A percentile compares a stretch with the other conserved stretches of the same genome.
phyloP scores from a whole-genome alignment of 345 rosid species.

The Laguncularia racemosa region DNA sequence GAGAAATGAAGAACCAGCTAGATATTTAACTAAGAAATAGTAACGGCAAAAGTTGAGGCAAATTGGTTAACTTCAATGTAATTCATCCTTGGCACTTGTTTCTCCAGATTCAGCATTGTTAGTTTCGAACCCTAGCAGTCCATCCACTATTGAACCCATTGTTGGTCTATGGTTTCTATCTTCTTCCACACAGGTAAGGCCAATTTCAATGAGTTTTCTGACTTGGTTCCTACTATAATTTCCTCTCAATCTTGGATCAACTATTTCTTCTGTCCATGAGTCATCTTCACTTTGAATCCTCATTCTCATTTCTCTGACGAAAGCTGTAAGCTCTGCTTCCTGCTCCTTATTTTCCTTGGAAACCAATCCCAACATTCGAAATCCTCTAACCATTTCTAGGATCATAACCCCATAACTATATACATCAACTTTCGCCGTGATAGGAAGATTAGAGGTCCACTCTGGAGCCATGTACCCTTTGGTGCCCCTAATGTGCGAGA shows the following conservation, averaged over 20 bases:
- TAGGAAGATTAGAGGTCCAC: conserved; percentile 30
- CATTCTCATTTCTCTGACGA: conserved; percentile 18
- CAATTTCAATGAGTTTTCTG: conserved; percentile 15
- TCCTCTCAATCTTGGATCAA: conserved; percentile 27
- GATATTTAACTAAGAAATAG: neutral
- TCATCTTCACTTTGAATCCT: conserved; percentile 13
- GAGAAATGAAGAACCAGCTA: too few relatives aligned
- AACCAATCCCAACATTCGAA: conserved; percentile 20
- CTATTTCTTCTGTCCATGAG: conserved; percentile 23
- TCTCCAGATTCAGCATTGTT: conserved; percentile 6
- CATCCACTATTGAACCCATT: conserved; percentile 25
- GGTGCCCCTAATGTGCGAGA: conserved; percentile 30
- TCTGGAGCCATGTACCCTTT: conserved; percentile 37
- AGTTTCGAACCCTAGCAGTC: conserved; percentile 14
- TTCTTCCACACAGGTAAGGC: conserved; percentile 24
- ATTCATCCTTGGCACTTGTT: neutral
- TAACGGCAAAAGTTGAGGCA: neutral
- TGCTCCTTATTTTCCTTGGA: conserved; percentile 13
- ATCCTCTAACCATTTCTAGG: conserved; percentile 36
- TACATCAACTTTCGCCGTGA: conserved; percentile 33
- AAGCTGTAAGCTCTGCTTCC: conserved; percentile 24
- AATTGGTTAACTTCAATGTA: neutral
- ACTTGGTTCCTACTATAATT: conserved; percentile 20
- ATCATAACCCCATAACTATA: conserved; percentile 37
- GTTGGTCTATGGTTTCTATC: conserved; percentile 31